Evolutionary conservation across 176 grass and related monocot species (phyloP).

Genomic region (Paspalum notatum): DNA sequence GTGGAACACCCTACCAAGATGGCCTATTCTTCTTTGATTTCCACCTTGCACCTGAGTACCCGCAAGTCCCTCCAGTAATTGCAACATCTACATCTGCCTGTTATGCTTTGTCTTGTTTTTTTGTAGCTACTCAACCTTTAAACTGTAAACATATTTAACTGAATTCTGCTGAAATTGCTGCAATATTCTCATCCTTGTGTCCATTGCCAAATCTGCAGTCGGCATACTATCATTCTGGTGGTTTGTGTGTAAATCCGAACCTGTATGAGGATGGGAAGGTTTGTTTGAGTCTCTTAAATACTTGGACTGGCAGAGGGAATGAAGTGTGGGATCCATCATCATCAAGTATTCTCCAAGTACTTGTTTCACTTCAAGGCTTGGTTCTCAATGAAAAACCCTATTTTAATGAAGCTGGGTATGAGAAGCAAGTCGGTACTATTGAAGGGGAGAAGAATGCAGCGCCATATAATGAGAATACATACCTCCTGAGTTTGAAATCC

Average conservation of each 20-base stretch:
- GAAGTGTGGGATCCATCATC: constrained; percentile 96
- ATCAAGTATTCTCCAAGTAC: constrained; percentile 89
- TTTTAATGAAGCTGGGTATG: constrained; percentile 97
- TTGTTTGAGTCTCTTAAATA: constrained; percentile 92
- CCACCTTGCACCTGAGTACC: constrained; percentile 83
- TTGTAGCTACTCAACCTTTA: neutral
- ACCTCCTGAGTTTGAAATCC: constrained; percentile 87
- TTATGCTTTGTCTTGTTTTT: constrained; percentile 26
- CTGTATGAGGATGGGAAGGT: constrained; percentile 94
- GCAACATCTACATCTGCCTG: constrained; percentile 12
- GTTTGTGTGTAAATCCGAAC: constrained; percentile 93
- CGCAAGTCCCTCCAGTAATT: constrained; percentile 92
- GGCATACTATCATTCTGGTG: constrained; percentile 94
- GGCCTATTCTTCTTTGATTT: constrained; percentile 99
- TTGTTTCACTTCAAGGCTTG: constrained; percentile 93
- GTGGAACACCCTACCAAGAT: constrained; percentile 96
- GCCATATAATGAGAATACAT: constrained; percentile 97
- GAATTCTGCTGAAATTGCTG: constrained; percentile 17
- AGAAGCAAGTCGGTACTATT: constrained; percentile 93
- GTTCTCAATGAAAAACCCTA: constrained; percentile 97
- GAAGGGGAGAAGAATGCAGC: constrained; percentile 97
- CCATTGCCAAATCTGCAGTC: constrained; percentile 62
- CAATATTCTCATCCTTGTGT: constrained; percentile 12
- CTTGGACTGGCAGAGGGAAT: constrained; percentile 89
- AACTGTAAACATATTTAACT: constrained; percentile 13